Base-by-base conservation (phyloP, 2,329 filamentous ascomycete species). In the Aspergillus persii region DNA sequence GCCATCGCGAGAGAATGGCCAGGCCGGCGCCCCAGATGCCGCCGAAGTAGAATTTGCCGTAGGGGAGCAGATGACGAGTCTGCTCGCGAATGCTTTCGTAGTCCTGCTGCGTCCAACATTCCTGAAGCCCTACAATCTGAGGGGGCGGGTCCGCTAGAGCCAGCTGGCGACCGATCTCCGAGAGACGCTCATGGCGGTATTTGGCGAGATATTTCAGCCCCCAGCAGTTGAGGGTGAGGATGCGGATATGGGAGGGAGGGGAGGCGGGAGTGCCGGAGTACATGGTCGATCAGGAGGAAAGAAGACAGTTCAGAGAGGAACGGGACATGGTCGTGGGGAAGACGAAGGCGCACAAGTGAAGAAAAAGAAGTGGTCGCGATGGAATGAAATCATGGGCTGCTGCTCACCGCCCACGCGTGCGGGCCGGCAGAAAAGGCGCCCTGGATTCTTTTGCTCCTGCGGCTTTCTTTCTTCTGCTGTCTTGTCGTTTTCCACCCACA, bases 161-260 rank as follows among this genome's bases (percentile, higher is more conserved):
- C 63, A 98, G 84, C 63, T 90, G 89, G 63, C 84, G 87, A 56
- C 92, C 94, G 70, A 98, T 97, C 74, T 96, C 91, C 31, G 83
- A 77, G 53, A 98, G 84, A 48, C 95, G 91, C 68, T 90, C 88
- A 64, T 84, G 80, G 66, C 93, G 91, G 66, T 90, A 85, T 65
- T 88, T 88, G 54, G 93, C 88, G 70, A 98, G 83, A 79, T 87
- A 92, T 71, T 96, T 94, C 62, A 98, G 86, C 54, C 95, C 95
- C 94, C 95, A 98, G 85, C 92, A 97, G 78, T 99, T 99, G 74
- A 96, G 86, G 4, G 91, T 95, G 65, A 97, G 80, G 66, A 98
- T 83, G 70, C 90, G 89, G 72, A 98, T 84, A 59, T 88, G 83
- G 33, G 78, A 79, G 50, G 50, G 30, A 27, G 53, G 30, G 39